Percentiles rank a stretch among this genome's conserved stretches.
Conservation (phyloP, 2,329 filamentous ascomycete species). For the Talaromyces pinophilus region DNA sequence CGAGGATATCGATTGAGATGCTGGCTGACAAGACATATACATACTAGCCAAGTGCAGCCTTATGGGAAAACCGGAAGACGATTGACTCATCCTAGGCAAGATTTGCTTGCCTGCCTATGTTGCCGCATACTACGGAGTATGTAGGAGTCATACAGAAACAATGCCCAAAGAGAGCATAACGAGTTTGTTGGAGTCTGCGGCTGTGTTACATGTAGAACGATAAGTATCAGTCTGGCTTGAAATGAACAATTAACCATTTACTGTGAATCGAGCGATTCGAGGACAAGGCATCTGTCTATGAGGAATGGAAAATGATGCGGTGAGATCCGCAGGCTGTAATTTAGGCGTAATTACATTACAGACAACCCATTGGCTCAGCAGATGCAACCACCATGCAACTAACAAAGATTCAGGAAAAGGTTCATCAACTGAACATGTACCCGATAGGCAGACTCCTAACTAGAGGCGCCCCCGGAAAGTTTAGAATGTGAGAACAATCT, state of each 20-base stretch:
- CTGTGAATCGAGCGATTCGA: background rate
- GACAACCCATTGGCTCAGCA: background rate
- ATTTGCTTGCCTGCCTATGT: background rate
- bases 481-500: background rate
- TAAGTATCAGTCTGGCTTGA: background rate
- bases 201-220: background rate
- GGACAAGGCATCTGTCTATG: background rate
- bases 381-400: constrained; percentile 12
- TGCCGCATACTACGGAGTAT: background rate
- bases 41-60: constrained; percentile 2
- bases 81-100: constrained; percentile 1
- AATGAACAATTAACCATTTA: background rate
- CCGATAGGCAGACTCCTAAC: constrained; percentile 7
- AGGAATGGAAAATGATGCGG: background rate
- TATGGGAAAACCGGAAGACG: background rate
- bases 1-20: constrained; percentile 1
- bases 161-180: background rate
- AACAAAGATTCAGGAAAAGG: constrained; percentile 2
- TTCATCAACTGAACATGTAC: background rate
- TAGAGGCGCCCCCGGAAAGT: constrained; percentile 1
- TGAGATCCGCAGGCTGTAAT: background rate
- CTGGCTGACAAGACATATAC: constrained; percentile 9
- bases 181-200: background rate
- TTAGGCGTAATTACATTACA: constrained; percentile 6
- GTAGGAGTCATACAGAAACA: background rate